Conservation (phyloP, 225 moss, liverwort and hornwort genomes). For the Marchantia paleacea region DNA sequence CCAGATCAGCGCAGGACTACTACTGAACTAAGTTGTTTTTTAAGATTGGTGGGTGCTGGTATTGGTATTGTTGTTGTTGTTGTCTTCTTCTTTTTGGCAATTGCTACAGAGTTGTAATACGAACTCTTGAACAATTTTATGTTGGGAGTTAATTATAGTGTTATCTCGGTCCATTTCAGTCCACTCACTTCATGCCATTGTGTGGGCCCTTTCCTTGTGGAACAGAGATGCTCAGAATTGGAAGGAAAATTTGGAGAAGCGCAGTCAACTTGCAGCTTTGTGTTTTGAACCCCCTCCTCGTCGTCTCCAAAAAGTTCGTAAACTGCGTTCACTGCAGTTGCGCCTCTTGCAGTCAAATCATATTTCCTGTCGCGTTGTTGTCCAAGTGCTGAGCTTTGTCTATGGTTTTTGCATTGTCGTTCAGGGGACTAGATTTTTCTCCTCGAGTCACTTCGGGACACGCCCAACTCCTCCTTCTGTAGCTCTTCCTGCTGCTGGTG, state of each 20-base stretch:
- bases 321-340: neutral
- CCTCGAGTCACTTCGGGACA: neutral
- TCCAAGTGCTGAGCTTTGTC: no score
- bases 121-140: neutral
- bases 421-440: neutral
- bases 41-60: neutral
- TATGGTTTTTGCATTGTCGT: neutral
- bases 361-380: neutral
- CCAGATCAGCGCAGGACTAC: neutral
- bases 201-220: neutral
- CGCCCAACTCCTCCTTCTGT: neutral
- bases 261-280: neutral
- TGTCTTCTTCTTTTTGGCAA: neutral
- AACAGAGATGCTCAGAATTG: neutral
- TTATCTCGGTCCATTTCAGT: neutral
- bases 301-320: neutral
- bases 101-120: no score
- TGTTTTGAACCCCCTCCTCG: neutral
- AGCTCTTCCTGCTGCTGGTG: neutral
- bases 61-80: neutral
- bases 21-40: neutral
- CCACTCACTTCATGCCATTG: neutral
- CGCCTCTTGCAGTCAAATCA: neutral
- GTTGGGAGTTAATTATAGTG: neutral
- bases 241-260: slow-evolving; percentile 1